Percentiles rank a stretch among this genome's conserved stretches.
Evolutionary conservation across 768 basidiomycete genomes (phyloP).

Genomic region (Lactifluus rugatus): DNA sequence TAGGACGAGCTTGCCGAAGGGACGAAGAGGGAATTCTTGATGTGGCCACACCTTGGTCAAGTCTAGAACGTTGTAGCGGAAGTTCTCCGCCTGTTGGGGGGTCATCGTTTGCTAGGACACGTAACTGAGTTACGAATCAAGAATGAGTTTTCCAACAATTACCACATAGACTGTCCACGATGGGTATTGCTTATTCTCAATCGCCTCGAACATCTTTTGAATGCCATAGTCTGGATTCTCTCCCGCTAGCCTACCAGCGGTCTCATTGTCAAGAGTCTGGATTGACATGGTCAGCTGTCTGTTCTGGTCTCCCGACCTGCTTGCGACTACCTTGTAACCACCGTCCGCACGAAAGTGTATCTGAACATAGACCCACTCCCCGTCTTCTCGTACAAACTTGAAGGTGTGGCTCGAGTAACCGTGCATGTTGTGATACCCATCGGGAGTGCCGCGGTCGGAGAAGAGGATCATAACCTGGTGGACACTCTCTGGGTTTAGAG

Average conservation of each 20-base stretch:
- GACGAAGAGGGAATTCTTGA: constrained; percentile 76
- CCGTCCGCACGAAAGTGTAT: constrained; percentile 70
- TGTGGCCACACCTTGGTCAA: constrained; percentile 92
- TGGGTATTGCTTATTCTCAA: constrained; percentile 73
- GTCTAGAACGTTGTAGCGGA: constrained; percentile 86
- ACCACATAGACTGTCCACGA: constrained; percentile 84
- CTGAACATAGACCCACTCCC: constrained; percentile 79
- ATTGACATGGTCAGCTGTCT: background rate
- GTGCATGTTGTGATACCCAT: constrained; percentile 79
- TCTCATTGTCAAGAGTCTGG: constrained; percentile 60
- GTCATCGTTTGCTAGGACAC: constrained; percentile 79
- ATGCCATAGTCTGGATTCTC: constrained; percentile 82
- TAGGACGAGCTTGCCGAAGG: constrained; percentile 75
- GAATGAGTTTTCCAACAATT: background rate
- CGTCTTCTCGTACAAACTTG: constrained; percentile 80
- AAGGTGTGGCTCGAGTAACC: constrained; percentile 92
- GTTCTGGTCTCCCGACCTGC: background rate
- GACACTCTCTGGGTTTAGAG: constrained; percentile 81
- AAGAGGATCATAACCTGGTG: constrained; percentile 86
- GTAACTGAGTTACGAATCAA: constrained; percentile 1
- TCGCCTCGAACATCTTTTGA: constrained; percentile 67
- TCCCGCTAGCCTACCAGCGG: constrained; percentile 57
- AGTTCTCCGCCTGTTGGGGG: constrained; percentile 78
- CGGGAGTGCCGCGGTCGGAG: constrained; percentile 92
- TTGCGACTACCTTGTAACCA: constrained; percentile 60